Evolutionary conservation across 1,284 basidiomycete genomes (phyloP).

Genomic region (Tylopilus orsonianus): DNA sequence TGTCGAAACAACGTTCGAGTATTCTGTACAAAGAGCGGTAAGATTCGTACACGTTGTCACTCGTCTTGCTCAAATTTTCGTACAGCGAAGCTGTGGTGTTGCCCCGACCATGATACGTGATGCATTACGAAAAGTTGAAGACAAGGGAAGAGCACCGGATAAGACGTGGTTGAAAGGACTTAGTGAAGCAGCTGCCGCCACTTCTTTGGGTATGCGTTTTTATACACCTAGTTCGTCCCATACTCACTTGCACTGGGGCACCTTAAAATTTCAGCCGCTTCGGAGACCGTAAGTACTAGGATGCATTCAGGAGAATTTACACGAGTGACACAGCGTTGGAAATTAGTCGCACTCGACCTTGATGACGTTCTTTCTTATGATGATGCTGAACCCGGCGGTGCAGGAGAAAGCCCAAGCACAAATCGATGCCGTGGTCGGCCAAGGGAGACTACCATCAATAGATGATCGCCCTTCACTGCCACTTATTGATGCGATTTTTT

Average conservation of each 20-base stretch:
- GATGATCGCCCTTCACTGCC: conserved; percentile 29
- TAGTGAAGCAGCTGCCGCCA: conserved; percentile 4
- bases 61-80: not conserved
- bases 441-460: conserved; percentile 31
- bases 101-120: conserved; percentile 12
- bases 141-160: not conserved
- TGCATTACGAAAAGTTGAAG: conserved; percentile 1
- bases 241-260: not conserved
- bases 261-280: conserved; percentile 2
- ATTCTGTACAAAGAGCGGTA: conserved; percentile 5
- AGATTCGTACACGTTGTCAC: not conserved
- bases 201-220: conserved; percentile 3
- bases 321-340: not conserved
- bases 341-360: conserved; percentile 8
- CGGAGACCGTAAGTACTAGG: conserved; percentile 11
- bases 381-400: conserved; percentile 32
- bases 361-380: conserved; percentile 34
- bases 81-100: not conserved
- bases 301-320: not conserved
- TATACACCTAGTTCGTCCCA: no score
- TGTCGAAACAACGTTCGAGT: conserved; percentile 5
- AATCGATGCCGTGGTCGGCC: conserved; percentile 32
- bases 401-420: conserved; percentile 34
- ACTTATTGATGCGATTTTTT: conserved; percentile 32
- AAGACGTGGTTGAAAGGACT: not conserved